A percentile compares a stretch with the other conserved stretches of the same genome.
Conservation (phyloP, 2,329 filamentous ascomycete genomes). For the Aspergillus brasiliensis region DNA sequence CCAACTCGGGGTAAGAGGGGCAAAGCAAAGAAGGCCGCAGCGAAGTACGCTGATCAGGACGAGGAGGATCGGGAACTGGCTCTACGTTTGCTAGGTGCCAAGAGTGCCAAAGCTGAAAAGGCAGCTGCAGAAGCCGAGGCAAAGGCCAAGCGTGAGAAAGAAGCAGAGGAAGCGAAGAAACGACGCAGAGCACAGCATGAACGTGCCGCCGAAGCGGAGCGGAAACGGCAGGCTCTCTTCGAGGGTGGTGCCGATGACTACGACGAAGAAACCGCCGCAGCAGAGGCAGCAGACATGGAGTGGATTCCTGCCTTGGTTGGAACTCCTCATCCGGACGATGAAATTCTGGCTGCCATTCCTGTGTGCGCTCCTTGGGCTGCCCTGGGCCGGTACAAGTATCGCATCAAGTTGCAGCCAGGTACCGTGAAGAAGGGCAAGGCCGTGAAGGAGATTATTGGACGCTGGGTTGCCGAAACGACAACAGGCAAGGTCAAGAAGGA, state of each 20-base stretch:
- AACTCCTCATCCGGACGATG: conserved; percentile 76
- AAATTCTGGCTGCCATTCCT: conserved; percentile 63
- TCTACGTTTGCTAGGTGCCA: conserved; percentile 82
- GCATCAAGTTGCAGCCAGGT: conserved; percentile 91
- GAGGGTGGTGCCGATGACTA: conserved; percentile 68
- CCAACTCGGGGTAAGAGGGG: conserved; percentile 70
- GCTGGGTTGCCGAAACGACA: conserved; percentile 69
- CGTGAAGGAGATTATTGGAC: conserved; percentile 82
- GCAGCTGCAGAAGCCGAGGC: conserved; percentile 62
- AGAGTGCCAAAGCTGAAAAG: conserved; percentile 56
- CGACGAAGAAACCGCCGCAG: conserved; percentile 56
- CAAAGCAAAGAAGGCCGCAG: conserved; percentile 83
- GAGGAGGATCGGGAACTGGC: conserved; percentile 86
- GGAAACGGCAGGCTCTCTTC: conserved; percentile 68
- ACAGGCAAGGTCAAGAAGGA: conserved; percentile 49
- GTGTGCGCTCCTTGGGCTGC: conserved; percentile 67
- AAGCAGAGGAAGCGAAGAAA: conserved; percentile 69
- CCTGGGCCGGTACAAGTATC: conserved; percentile 77
- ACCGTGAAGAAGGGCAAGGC: conserved; percentile 91
- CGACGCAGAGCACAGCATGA: conserved; percentile 80
- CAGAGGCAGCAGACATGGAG: conserved; percentile 55
- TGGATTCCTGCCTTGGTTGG: conserved; percentile 70
- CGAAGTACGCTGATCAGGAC: conserved; percentile 92
- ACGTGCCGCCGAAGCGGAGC: conserved; percentile 64
- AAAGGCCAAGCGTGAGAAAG: conserved; percentile 70